These are phyloP conservation scores for Daedalea quercina DNA, from an alignment of 768 basidiomycete species.

Conservation along the genomic window DNA sequence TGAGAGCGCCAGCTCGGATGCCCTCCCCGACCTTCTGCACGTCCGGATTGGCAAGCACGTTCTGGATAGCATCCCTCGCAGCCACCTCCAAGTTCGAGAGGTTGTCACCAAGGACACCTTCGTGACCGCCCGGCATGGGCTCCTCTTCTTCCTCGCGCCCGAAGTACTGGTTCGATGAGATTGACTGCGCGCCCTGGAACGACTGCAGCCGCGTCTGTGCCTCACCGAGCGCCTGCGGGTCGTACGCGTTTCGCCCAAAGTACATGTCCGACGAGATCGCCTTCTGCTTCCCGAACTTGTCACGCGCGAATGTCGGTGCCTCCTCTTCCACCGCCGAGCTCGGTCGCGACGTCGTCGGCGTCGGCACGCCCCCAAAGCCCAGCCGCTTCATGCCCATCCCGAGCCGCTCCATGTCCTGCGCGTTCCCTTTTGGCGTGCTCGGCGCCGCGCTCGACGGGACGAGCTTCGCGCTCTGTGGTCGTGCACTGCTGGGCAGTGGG, in stretches of 20 bases:
- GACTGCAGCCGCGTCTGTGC: constrained; percentile 74
- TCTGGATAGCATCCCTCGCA: constrained; percentile 69
- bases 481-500: constrained; percentile 2
- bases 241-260: constrained; percentile 87
- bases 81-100: constrained; percentile 52
- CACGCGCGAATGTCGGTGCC: constrained; percentile 72
- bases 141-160: constrained; percentile 75
- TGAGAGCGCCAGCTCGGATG: constrained; percentile 73
- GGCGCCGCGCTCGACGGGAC: constrained; percentile 18
- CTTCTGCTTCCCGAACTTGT: constrained; percentile 90
- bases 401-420: constrained; percentile 46
- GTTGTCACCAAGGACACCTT: constrained; percentile 44
- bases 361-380: constrained; percentile 80
- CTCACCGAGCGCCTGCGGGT: constrained; percentile 61
- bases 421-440: constrained; percentile 28
- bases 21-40: constrained; percentile 81
- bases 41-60: constrained; percentile 78
- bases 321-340: constrained; percentile 42
- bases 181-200: constrained; percentile 89
- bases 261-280: constrained; percentile 98
- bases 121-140: constrained; percentile 36
- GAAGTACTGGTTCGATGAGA: constrained; percentile 95
- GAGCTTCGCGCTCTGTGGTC: constrained; percentile 21
- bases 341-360: constrained; percentile 45
- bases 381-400: constrained; percentile 72